Percentiles rank a stretch among this genome's conserved stretches.
Evolutionary conservation across 495 filamentous ascomycete genomes (phyloP).

Genomic region (Lichenothelia convexa): DNA sequence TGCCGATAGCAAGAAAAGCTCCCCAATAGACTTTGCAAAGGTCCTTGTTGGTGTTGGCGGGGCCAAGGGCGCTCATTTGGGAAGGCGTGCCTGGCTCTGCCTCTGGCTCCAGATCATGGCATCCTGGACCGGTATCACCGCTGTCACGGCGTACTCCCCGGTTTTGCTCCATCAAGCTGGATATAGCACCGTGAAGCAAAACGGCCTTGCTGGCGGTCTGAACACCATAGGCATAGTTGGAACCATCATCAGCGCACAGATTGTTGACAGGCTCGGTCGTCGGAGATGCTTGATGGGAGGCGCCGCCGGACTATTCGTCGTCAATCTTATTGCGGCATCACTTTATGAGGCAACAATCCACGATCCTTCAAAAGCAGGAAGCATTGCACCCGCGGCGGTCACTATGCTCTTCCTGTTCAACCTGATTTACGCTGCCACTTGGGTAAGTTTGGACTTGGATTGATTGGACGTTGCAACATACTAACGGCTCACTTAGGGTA

Average conservation of each 20-base stretch:
- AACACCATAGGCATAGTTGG: conserved; percentile 37
- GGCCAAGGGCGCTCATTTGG: conserved; percentile 12
- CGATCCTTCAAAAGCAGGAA: not conserved
- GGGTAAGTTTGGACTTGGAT: too few species aligned
- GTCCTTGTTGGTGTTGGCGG: conserved; percentile 3
- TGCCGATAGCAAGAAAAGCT: conserved; percentile 19
- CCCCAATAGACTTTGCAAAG: conserved; percentile 22
- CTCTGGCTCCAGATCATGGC: conserved; percentile 38
- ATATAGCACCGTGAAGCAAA: conserved; percentile 26
- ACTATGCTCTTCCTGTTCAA: conserved; percentile 31
- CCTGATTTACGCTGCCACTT: conserved; percentile 30
- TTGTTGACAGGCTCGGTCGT: conserved; percentile 32
- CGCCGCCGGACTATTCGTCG: conserved; percentile 10
- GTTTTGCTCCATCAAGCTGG: conserved; percentile 8
- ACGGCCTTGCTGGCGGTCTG: conserved; percentile 32
- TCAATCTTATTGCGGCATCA: conserved; percentile 5
- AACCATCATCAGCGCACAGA: conserved; percentile 35
- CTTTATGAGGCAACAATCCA: conserved; percentile 6
- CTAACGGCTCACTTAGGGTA: too few species aligned
- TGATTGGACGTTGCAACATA: too few species aligned
- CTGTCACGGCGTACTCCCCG: conserved; percentile 15
- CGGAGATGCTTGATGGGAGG: conserved; percentile 27
- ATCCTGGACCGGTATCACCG: conserved; percentile 32
- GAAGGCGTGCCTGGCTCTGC: conserved; percentile 29
- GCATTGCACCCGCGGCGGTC: conserved; percentile 23